Base-by-base conservation (phyloP, 371 early-diverging fungal species). In the Mortierella sp. region DNA sequence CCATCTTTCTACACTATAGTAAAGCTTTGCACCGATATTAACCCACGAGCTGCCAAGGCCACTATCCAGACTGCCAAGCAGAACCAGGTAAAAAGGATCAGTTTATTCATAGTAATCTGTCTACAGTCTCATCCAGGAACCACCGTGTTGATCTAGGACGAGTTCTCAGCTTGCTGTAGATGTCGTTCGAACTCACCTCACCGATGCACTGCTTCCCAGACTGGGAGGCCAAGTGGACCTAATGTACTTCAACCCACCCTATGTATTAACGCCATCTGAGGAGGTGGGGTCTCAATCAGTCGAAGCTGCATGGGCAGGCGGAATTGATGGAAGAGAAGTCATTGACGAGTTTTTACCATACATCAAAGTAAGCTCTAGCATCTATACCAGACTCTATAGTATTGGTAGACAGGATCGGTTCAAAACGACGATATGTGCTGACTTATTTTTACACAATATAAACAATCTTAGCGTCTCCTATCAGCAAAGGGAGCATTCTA, bases 261-360 rank as follows among this genome's bases (percentile, higher is more conserved):
- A 98, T 82, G 96, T 92, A 4, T 60, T 75, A 6, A 94, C 96
- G 1, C 86, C 91, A 7, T 83, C 87, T 15, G 90, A 89, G 44
- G 94, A 95, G 61, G 91, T 94, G 5, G 93, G 91, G 15, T 86
- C 90, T 52, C 81, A 82, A n/a, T 84, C 87, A 5, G 93, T 96
- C 59, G 93, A 90, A 47, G 94, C 96, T 1, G 84, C 95, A 0
- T 98, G 97, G 97, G 98, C 97, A 0, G 99, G 99, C 14, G 99
- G 99, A 3, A 84, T 90, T 16, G 89, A 93, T 66, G 99, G 99
- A 14, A 84, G 98, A 44, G 91, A 93, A 65, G 97, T 99, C 5
- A 94, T 97, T 62, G 96, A 98, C 83, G 72, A 80, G 58, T 81
- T 96, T 56, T 74, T 98, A 21, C 94, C 95, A 0, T 76, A 82